Percentiles rank a stretch among this genome's conserved stretches.
Evolutionary conservation across 805 yeast genomes (phyloP).

Genomic region (Saccharomycopsis microspora): DNA sequence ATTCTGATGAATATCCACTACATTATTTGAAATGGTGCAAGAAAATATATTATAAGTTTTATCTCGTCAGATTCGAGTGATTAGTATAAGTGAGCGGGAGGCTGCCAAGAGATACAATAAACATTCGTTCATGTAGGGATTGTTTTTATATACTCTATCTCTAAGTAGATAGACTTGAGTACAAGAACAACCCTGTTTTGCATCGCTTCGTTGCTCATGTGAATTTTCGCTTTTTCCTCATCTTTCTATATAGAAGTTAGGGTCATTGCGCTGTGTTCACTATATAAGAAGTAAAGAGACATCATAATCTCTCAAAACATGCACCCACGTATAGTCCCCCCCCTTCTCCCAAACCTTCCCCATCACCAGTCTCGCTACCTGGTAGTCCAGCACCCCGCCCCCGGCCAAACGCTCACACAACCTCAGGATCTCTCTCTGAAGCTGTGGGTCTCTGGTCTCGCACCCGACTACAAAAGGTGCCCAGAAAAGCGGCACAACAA

Average conservation of each 20-base stretch:
- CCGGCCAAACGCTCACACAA: conserved; percentile 34
- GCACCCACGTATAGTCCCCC: conserved; percentile 10
- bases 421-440: conserved; percentile 55
- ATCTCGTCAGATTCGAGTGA: too few relatives aligned
- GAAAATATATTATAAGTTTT: too few relatives aligned
- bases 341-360: conserved; percentile 11
- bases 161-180: too few relatives aligned
- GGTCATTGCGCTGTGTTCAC: conserved; percentile 1
- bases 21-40: too few relatives aligned
- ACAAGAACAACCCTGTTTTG: too few relatives aligned
- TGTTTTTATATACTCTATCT: too few relatives aligned
- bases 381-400: conserved; percentile 18
- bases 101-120: too few relatives aligned
- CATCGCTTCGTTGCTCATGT: too few relatives aligned
- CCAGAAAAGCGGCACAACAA: conserved; percentile 73
- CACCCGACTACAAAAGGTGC: conserved; percentile 86
- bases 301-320: conserved; percentile 11
- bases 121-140: too few relatives aligned
- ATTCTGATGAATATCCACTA: too few relatives aligned
- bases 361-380: background rate
- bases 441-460: conserved; percentile 43
- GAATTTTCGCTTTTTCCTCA: background rate
- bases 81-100: too few relatives aligned
- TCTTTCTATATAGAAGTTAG: background rate
- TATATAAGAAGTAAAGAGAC: conserved; percentile 11